Percentiles rank a stretch among this genome's conserved stretches.
phyloP scores from a whole-genome alignment of 2,329 filamentous ascomycete genomes.

The Alternaria sp. region DNA sequence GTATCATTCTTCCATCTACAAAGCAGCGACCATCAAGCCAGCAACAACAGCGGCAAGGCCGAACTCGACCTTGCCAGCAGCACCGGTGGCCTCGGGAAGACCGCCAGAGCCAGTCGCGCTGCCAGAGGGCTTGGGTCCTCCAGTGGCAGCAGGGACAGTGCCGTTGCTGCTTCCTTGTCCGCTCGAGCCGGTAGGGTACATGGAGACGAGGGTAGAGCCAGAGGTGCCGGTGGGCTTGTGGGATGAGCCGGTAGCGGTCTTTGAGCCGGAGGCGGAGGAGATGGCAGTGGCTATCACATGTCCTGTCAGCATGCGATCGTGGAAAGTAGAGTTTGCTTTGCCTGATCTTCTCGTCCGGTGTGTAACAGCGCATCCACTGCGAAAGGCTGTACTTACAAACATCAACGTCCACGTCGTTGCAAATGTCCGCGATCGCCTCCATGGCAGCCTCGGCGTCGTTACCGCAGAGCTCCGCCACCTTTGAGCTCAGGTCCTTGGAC shows the following conservation, averaged over 20 bases:
- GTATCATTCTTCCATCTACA: slow-evolving; percentile 22
- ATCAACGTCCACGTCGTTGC: slow-evolving; percentile 34
- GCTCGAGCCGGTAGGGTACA: slow-evolving; percentile 13
- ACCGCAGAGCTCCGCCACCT: slow-evolving; percentile 34
- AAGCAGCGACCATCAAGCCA: slow-evolving; percentile 32
- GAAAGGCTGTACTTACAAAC: slow-evolving; percentile 31
- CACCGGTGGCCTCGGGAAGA: slow-evolving; percentile 22
- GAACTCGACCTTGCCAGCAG: slow-evolving; percentile 32
- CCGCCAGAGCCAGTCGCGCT: slow-evolving; percentile 12
- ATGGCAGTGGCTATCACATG: slow-evolving; percentile 22
- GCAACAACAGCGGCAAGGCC: slow-evolving; percentile 33
- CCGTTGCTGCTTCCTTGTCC: slow-evolving; percentile 6
- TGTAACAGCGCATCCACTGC: not conserved
- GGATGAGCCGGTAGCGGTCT: slow-evolving; percentile 19
- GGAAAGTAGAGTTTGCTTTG: not conserved
- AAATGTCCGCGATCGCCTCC: slow-evolving; percentile 37
- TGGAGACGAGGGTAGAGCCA: slow-evolving; percentile 1
- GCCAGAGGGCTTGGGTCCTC: slow-evolving; percentile 8
- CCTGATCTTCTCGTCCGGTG: not conserved
- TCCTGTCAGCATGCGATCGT: slow-evolving; percentile 1
- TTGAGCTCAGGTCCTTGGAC: slow-evolving; percentile 31
- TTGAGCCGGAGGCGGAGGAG: slow-evolving; percentile 24
- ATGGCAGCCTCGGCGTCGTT: slow-evolving; percentile 30
- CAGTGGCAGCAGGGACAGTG: slow-evolving; percentile 12
- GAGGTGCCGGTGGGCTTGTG: slow-evolving; percentile 13